Evolutionary conservation across 331 rosid genomes (phyloP).

Genomic region (Quercus tomentella): DNA sequence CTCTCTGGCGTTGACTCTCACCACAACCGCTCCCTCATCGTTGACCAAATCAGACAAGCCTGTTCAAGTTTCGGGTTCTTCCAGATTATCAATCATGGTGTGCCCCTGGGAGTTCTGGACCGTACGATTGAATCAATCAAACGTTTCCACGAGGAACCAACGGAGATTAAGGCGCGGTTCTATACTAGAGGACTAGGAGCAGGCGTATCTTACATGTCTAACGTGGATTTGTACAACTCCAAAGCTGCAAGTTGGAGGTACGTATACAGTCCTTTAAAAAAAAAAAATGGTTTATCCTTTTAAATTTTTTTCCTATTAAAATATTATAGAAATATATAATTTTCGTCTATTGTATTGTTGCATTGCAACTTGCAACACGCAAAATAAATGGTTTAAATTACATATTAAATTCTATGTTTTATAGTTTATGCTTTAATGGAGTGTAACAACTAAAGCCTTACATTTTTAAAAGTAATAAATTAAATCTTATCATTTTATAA

Average conservation of each 20-base stretch:
- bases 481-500: too few relatives aligned
- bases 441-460: too few relatives aligned
- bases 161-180: constrained; percentile 33
- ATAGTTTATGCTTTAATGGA: too few relatives aligned
- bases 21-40: constrained; percentile 19
- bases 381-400: too few relatives aligned
- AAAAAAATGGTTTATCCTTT: too few relatives aligned
- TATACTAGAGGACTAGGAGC: constrained; percentile 49
- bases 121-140: constrained; percentile 30
- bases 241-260: constrained; percentile 74
- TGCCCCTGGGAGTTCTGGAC: constrained; percentile 28
- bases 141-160: constrained; percentile 68
- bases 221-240: constrained; percentile 55
- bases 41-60: constrained; percentile 36
- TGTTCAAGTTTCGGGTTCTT: constrained; percentile 56
- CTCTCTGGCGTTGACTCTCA: constrained; percentile 23
- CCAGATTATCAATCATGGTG: constrained; percentile 64
- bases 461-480: too few relatives aligned
- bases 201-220: constrained; percentile 58
- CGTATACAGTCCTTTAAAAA: too few relatives aligned
- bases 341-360: too few relatives aligned
- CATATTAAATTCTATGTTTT: too few relatives aligned
- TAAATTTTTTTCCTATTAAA: too few relatives aligned
- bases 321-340: too few relatives aligned
- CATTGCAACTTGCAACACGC: too few relatives aligned